Conservation (phyloP, 1,139 yeast genomes). For the Candida tropicalis region DNA sequence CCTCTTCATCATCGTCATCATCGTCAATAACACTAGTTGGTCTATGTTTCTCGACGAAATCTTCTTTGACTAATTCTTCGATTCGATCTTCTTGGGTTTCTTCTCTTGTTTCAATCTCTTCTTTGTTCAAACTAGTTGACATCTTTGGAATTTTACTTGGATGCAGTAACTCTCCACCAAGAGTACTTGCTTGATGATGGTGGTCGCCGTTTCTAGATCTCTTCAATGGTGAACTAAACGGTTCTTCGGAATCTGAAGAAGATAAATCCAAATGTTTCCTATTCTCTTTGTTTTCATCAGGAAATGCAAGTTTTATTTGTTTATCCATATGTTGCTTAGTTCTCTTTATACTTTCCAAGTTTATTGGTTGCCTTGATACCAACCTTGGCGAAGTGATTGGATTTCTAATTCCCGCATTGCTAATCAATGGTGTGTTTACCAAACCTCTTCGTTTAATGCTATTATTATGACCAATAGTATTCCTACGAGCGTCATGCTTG, state of each 20-base stretch:
- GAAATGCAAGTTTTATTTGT: conserved; percentile 14
- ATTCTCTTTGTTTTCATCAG: conserved; percentile 25
- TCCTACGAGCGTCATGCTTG: conserved; percentile 32
- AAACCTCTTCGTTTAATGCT: conserved; percentile 14
- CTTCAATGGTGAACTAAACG: conserved; percentile 17
- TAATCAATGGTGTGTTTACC: conserved; percentile 19
- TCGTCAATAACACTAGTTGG: conserved; percentile 18
- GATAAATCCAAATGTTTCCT: conserved; percentile 11
- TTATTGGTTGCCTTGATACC: conserved; percentile 18
- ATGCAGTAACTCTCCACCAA: conserved; percentile 13
- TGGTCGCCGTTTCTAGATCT: conserved; percentile 12
- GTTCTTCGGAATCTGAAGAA: conserved; percentile 7
- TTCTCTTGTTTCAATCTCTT: background rate
- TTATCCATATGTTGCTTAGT: conserved; percentile 22
- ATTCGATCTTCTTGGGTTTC: background rate
- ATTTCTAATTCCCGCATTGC: conserved; percentile 18
- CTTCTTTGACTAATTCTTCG: conserved; percentile 5
- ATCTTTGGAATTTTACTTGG: conserved; percentile 19
- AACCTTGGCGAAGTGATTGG: conserved; percentile 44
- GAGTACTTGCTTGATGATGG: conserved; percentile 16
- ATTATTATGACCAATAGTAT: conserved; percentile 26
- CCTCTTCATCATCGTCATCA: conserved; percentile 28
- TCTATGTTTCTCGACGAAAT: conserved; percentile 6
- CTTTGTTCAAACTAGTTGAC: background rate
- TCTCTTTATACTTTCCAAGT: conserved; percentile 21